Evolutionary conservation across 139 green algal species (phyloP).

Genomic region (Dunaliella primolecta): DNA sequence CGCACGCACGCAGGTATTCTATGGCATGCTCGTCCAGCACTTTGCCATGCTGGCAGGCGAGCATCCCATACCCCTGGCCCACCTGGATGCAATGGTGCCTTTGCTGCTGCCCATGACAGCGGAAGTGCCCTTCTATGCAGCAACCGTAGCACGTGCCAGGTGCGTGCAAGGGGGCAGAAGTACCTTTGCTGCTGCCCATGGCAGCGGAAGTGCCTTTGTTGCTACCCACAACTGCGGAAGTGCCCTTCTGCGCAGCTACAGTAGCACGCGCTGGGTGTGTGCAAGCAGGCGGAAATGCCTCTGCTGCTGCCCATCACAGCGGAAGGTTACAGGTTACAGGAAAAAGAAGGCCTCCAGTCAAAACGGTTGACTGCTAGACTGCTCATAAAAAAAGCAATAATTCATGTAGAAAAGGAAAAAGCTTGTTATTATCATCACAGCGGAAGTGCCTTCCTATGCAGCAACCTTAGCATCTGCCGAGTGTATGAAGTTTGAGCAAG

Average conservation of each 20-base stretch:
- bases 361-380: too few relatives aligned
- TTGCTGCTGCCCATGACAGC: conserved; percentile 45
- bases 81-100: conserved; percentile 70
- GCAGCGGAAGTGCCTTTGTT: conserved; percentile 68
- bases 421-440: conserved; percentile 40
- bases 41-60: conserved; percentile 74
- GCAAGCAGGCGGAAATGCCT: too few relatives aligned
- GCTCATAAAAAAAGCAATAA: too few relatives aligned
- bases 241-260: conserved; percentile 85
- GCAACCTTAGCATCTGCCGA: conserved; percentile 74
- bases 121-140: conserved; percentile 79
- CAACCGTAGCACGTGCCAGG: conserved; percentile 71
- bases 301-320: conserved; percentile 54
- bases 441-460: conserved; percentile 77
- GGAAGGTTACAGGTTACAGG: too few relatives aligned
- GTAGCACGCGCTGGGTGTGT: conserved; percentile 63
- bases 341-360: too few relatives aligned
- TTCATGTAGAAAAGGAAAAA: too few relatives aligned
- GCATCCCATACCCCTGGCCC: conserved; percentile 46
- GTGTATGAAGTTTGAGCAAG: too few relatives aligned
- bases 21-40: conserved; percentile 87
- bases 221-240: conserved; percentile 27
- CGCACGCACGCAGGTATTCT: conserved; percentile 69
- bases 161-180: not conserved
- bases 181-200: conserved; percentile 43